Evolutionary conservation across 2,329 filamentous ascomycete species (phyloP), one percentile per base, ranked within the genome.

Genomic region (Echinosphaeria canescens): DNA sequence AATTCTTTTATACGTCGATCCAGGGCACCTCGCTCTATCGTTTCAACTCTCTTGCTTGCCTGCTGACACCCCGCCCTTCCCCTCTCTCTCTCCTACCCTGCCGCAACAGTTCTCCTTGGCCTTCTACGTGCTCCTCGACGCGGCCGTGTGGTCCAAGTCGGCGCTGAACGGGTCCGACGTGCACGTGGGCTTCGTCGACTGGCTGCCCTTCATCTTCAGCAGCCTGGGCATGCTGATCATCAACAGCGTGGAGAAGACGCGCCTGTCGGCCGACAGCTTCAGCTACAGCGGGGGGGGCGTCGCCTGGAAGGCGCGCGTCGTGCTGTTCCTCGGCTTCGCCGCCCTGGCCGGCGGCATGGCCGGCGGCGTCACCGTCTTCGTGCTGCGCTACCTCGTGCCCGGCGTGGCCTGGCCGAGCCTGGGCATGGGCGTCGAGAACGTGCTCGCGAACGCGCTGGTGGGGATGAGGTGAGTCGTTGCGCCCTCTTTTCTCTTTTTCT

Each of bases 211-310:
- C 36, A 60, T 74, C 45, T 74, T 73, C 53, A 66, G 60, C 36
- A 58, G 60, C 34, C 53, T 74, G 33, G 69, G 70, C 34, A 74
- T 75, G 66, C 56, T 75, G 31, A 73, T 74, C 46, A 74, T 74
- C 54, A 74, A 75, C 55, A 65, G 58, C 36, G 67, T 73, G 34
- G 67, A 74, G 50, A 73, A 75, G 49, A 53, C 65, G 31, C 61
- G 69, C 28, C 55, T 75, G 33, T 64, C 63, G 38, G 56, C 62
- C 38, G 66, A 75, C 49, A 61, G 54, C 29, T 70, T 70, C 45
- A 60, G 56, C 34, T 71, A 74, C 47, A 59, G 56, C 31, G 66
- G 69, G 25, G 59, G 53, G 26, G 64, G 64, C 10, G 68, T 75
- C 15, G 68, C 69, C 8, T 73, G 68, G 67, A 70, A 74, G 55